phyloP scores from a whole-genome alignment of 129 eudicot species.

The Ambrosia trifida region DNA sequence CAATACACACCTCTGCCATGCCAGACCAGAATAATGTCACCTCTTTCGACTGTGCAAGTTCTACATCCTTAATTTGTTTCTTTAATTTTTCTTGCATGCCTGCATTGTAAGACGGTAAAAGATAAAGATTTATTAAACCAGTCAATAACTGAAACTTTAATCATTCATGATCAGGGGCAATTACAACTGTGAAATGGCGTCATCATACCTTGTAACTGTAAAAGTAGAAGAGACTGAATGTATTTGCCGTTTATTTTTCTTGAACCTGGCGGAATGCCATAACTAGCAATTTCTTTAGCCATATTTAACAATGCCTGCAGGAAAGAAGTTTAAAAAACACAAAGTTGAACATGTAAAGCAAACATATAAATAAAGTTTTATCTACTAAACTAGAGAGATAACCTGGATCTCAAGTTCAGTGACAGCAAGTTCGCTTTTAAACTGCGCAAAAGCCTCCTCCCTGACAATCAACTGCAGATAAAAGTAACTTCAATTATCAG shows the following conservation, averaged over 20 bases:
- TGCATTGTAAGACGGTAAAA: slow-evolving; percentile 13
- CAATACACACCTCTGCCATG: slow-evolving; percentile 80
- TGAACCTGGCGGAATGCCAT: slow-evolving; percentile 72
- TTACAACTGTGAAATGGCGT: slow-evolving; percentile 1
- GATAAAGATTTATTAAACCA: slow-evolving; percentile 1
- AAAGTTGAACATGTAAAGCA: not conserved
- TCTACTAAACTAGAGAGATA: slow-evolving; percentile 3
- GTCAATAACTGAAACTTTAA: slow-evolving; percentile 12
- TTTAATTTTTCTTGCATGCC: slow-evolving; percentile 70
- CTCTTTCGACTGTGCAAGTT: slow-evolving; percentile 67
- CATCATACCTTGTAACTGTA: slow-evolving; percentile 66
- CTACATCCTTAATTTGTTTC: slow-evolving; percentile 78
- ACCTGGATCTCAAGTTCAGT: slow-evolving; percentile 76
- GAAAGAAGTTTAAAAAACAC: not conserved
- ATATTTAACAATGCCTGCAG: slow-evolving; percentile 69
- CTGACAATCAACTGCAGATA: slow-evolving; percentile 60
- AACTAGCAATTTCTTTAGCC: slow-evolving; percentile 79
- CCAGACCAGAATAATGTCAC: slow-evolving; percentile 82
- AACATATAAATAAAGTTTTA: slow-evolving; percentile 6
- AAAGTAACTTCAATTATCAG: slow-evolving; percentile 18
- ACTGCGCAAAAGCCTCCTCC: slow-evolving; percentile 65
- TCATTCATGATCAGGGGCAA: not conserved
- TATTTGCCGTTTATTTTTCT: slow-evolving; percentile 81
- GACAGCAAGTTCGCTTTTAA: slow-evolving; percentile 76
- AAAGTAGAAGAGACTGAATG: slow-evolving; percentile 77